These are phyloP conservation scores for Capsicum baccatum DNA, from an alignment of 257 asterid species.

Conservation along the genomic window DNA sequence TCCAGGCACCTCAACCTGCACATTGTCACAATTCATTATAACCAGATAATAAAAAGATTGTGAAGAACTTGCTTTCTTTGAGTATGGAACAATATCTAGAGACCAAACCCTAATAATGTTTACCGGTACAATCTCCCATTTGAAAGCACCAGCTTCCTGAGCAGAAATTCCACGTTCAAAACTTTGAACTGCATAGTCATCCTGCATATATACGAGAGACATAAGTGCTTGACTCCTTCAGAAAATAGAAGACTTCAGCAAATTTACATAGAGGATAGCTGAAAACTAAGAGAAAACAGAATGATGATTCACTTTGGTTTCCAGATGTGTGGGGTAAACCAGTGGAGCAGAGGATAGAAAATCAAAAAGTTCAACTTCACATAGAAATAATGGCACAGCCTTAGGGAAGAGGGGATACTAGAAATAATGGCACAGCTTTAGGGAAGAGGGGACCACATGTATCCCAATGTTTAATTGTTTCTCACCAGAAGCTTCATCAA, in stretches of 20 bases:
- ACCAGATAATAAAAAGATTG: background rate
- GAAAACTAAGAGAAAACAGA: background rate
- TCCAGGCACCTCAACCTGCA: conserved; percentile 97
- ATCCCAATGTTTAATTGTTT: background rate
- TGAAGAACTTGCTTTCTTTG: conserved; percentile 9
- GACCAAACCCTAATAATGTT: conserved; percentile 36
- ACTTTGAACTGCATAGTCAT: conserved; percentile 86
- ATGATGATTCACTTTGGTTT: background rate
- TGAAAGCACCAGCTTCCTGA: conserved; percentile 75
- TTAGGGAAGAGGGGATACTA: background rate
- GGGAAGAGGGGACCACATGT: background rate
- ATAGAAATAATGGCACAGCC: background rate
- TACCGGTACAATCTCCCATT: conserved; percentile 97
- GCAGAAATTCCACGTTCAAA: conserved; percentile 99
- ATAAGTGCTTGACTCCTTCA: background rate
- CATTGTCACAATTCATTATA: conserved; percentile 32
- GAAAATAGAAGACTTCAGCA: background rate
- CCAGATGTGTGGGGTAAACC: background rate
- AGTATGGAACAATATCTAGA: conserved; percentile 21
- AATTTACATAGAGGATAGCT: background rate
- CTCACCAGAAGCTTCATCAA: background rate
- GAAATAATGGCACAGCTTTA: background rate
- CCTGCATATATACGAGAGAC: conserved; percentile 50
- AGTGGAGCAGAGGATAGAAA: background rate
- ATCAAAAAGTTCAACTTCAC: conserved; percentile 8